Percentiles rank a stretch among this genome's conserved stretches.
Evolutionary conservation across 495 filamentous ascomycete genomes (phyloP).

Genomic region (Oleoguttula mirabilis): DNA sequence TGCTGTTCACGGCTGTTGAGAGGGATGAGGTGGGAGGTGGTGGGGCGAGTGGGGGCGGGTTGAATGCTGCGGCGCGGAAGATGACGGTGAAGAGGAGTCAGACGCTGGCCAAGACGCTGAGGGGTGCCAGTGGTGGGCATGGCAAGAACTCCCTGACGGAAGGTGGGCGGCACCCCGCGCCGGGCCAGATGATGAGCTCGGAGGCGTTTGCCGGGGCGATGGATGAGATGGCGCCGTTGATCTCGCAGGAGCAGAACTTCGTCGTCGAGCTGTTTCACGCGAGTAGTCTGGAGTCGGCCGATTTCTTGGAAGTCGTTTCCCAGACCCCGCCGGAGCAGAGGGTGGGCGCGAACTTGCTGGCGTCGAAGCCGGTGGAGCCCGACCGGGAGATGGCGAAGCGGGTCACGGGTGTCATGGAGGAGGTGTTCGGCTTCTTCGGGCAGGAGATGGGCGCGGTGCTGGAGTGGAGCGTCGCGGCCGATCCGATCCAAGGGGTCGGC

Average conservation of each 20-base stretch:
- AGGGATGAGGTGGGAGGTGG: slow-evolving; percentile 52
- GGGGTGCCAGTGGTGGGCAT: slow-evolving; percentile 53
- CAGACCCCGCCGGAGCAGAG: slow-evolving; percentile 54
- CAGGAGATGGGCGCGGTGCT: slow-evolving; percentile 66
- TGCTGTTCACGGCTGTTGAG: slow-evolving; percentile 76
- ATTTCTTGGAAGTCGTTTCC: slow-evolving; percentile 70
- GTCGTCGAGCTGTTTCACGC: slow-evolving; percentile 87
- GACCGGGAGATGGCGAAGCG: slow-evolving; percentile 70
- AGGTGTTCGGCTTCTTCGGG: slow-evolving; percentile 69
- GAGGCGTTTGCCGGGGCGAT: slow-evolving; percentile 76
- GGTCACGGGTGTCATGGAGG: slow-evolving; percentile 74
- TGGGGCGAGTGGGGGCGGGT: slow-evolving; percentile 30
- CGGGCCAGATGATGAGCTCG: slow-evolving; percentile 56
- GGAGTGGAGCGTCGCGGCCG: slow-evolving; percentile 69
- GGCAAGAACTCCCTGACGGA: slow-evolving; percentile 24
- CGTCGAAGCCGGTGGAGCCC: slow-evolving; percentile 64
- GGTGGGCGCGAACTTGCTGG: slow-evolving; percentile 52
- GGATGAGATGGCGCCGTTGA: slow-evolving; percentile 62
- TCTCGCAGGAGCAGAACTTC: slow-evolving; percentile 90
- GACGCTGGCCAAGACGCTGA: slow-evolving; percentile 66
- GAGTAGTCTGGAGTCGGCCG: slow-evolving; percentile 57
- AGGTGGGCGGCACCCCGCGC: slow-evolving; percentile 8
- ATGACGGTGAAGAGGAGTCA: slow-evolving; percentile 81
- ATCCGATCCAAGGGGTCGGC: slow-evolving; percentile 85
- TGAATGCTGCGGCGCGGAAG: slow-evolving; percentile 71